Evolutionary conservation across 352 stramenopile genomes (phyloP).

Genomic region (Phytophthora syringae): DNA sequence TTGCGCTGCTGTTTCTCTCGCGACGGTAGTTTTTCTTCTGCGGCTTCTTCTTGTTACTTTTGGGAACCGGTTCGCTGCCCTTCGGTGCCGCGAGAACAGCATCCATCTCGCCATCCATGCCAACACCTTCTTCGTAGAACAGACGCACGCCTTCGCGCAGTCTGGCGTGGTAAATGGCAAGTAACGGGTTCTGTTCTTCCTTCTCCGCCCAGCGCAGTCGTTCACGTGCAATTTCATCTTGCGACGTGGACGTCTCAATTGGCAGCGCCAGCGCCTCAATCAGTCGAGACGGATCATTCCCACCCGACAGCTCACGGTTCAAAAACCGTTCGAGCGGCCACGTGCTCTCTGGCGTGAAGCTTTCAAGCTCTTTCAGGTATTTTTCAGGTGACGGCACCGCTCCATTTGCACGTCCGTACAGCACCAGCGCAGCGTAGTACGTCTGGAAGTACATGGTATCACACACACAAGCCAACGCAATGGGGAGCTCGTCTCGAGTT

Average conservation of each 20-base stretch:
- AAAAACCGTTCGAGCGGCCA: constrained; percentile 62
- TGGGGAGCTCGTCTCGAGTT: constrained; percentile 61
- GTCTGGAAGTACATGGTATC: constrained; percentile 87
- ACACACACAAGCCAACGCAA: constrained; percentile 65
- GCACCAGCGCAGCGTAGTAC: constrained; percentile 75
- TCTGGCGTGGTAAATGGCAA: constrained; percentile 66
- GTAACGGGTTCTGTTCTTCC: constrained; percentile 48
- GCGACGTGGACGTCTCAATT: constrained; percentile 17
- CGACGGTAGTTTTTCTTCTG: constrained; percentile 72
- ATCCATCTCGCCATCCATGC: constrained; percentile 85
- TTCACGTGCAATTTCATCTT: constrained; percentile 29
- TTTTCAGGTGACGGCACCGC: constrained; percentile 62
- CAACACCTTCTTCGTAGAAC: constrained; percentile 82
- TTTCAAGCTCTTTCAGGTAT: constrained; percentile 67
- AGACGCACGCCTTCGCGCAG: constrained; percentile 72
- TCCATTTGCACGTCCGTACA: constrained; percentile 71
- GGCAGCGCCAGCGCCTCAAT: constrained; percentile 58
- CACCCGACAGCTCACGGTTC: constrained; percentile 49
- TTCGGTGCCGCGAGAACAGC: constrained; percentile 56
- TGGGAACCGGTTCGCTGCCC: constrained; percentile 19
- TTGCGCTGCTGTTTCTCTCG: constrained; percentile 36
- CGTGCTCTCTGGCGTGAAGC: constrained; percentile 45
- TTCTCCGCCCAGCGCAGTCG: constrained; percentile 26
- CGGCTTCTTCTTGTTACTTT: constrained; percentile 62
- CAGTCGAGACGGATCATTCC: constrained; percentile 19